Conservation (phyloP, 176 grass and related monocot species). For the Aegilops sharonensis region DNA sequence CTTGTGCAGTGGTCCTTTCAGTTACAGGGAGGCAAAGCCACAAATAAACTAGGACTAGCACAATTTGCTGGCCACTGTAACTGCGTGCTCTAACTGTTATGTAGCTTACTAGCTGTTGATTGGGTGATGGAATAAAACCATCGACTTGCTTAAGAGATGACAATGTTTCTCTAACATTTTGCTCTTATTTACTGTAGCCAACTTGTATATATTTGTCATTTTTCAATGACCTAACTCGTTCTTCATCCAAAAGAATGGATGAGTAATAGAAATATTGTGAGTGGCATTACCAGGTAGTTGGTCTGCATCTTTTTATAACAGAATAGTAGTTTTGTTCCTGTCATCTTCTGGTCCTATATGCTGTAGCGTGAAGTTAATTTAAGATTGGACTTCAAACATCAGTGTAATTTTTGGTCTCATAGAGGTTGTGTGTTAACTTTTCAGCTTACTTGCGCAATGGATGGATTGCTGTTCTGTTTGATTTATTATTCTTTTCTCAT, state of each 20-base stretch:
- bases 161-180: not conserved
- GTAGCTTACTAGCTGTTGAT: not conserved
- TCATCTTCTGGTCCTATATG: not conserved
- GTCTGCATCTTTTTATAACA: not conserved
- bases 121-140: not conserved
- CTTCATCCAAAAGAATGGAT: not conserved
- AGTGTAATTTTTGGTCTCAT: not conserved
- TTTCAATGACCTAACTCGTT: not conserved
- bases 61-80: not conserved
- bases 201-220: not conserved
- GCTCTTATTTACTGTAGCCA: not conserved
- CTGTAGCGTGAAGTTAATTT: not conserved
- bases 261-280: not conserved
- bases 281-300: not conserved
- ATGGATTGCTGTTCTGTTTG: not conserved
- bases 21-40: not conserved
- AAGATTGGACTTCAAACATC: not conserved
- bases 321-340: not conserved
- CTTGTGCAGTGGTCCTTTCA: not conserved
- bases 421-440: not conserved
- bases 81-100: not conserved
- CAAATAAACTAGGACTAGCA: not conserved
- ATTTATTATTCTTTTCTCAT: slow-evolving; percentile 2
- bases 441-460: not conserved
- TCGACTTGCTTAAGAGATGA: not conserved